Base-by-base conservation (phyloP, 192 early-diverging fungal species). In the Coemansia biformis region DNA sequence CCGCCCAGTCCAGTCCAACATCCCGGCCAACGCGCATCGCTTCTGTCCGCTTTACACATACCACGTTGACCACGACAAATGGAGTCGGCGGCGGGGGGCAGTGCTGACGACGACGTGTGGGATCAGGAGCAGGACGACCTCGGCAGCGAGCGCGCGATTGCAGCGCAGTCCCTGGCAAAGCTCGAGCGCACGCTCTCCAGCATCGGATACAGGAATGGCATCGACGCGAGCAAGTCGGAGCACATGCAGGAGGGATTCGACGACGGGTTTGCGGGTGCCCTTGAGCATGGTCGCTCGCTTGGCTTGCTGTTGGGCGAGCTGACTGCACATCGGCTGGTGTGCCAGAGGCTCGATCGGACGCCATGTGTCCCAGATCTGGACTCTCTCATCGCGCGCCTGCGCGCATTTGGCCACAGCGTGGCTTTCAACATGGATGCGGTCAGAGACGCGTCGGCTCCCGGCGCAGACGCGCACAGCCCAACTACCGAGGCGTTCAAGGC, bases 231-330 rank as follows among this genome's bases (percentile, higher is more conserved):
- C 39, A 64, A 64, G 28, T 22, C 34, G 0, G 57, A 55, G 19
- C 43, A 51, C 19, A 64, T 64, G 62, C 61, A 72, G 35, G 49
- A 52, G 3, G 57, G 57, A 3, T 64, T 60, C 40, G 61, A 64
- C 35, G 35, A 64, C 11, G 61, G 46, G 0, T 21, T 72, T 14
- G 45, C 55, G 16, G 23, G 51, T 6, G 37, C 61, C 5, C 34
- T 72, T 3, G 39, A 30, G 16, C 41, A 59, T 5, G 61, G 62
- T 6, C 57, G 45, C 16, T 34, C 37, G 0, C 21, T 56, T 15
- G 68, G 68, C 6, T n/a, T 15, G 10, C 48, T 60, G 24, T 43
- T 72, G 2, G 68, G 68, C 9, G 44, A 38, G 4, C 49, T 64
- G 34, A 32, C 60, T 2, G 57, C 61, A 0, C 57, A 54, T 8